Evolutionary conservation across 164 flowering plant genomes (phyloP), one percentile per base, ranked within the genome.

Genomic region (Aristolochia contorta): DNA sequence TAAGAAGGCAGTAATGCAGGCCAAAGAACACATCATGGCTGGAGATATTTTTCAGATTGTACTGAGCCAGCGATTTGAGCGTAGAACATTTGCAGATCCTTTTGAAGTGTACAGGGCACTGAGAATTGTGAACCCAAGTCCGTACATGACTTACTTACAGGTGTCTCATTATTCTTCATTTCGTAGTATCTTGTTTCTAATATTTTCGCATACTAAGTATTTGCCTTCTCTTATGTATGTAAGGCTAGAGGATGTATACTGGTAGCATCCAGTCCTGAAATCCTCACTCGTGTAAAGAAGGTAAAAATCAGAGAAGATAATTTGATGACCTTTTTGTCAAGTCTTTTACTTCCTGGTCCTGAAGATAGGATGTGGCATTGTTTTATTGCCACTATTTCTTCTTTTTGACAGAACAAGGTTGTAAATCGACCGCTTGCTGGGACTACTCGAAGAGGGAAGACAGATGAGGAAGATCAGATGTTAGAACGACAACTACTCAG

Each of bases 1-100:
- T 75, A 82, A 82, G 80, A 68, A 81, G 24, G 87, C 91, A 16
- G 93, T 93, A 23, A 21, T 85, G 71, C 69, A 81, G 69, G 87
- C 96, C 22, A 93, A 93, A 68, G 96, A 93, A 66, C 99, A 90
- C 68, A 90, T 90, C 52, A 61, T 85, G 63, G 86, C 99, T 14
- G 99, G 99, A 61, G 99, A 93, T 71, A 90, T 93, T 37, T 93
- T 93, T 69, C 97, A 93, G 75, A 84, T 93, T 67, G 99, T 93
- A 19, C 70, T 90, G 69, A 88, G 96, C 67, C 99, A 93, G 65
- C 95, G 97, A 20, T 93, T 93, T 78, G 97, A 90, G 71, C 80
- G 92, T 4, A 70, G 88, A 33, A 90, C 97, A 47, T 90, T 82
- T 80, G 97, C 92, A 6, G 95, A 93, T 58, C 99, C 97, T 22